Evolutionary conservation across 768 basidiomycete genomes (phyloP).

Genomic region (Lentinus tigrinus): DNA sequence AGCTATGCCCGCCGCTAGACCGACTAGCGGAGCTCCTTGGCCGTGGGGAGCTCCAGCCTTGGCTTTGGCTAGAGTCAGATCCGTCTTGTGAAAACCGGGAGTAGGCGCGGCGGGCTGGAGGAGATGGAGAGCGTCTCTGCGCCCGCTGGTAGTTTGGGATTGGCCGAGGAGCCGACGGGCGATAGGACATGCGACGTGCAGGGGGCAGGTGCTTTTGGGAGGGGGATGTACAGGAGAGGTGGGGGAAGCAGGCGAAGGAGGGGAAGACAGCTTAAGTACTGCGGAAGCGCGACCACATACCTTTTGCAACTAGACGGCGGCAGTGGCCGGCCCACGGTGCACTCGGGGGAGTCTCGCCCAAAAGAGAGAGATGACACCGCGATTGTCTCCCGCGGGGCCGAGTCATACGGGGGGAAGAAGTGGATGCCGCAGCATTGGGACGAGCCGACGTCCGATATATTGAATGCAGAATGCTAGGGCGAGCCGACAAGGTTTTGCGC

Average conservation of each 20-base stretch:
- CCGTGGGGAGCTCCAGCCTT: neutral
- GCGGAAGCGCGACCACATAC: slow-evolving; percentile 5
- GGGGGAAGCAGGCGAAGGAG: neutral
- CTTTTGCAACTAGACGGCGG: neutral
- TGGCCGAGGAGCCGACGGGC: neutral
- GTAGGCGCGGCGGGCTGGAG: neutral
- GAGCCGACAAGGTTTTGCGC: neutral
- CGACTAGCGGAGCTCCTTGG: neutral
- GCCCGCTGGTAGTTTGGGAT: neutral
- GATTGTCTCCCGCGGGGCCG: slow-evolving; percentile 10
- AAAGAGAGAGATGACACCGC: neutral
- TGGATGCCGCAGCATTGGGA: slow-evolving; percentile 9
- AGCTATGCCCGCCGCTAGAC: slow-evolving; percentile 3
- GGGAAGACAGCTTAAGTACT: neutral
- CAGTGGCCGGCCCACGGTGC: neutral
- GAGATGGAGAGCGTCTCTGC: neutral
- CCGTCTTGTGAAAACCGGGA: neutral
- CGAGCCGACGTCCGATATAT: slow-evolving; percentile 12
- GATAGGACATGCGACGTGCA: neutral
- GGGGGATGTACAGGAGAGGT: neutral
- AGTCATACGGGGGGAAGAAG: neutral
- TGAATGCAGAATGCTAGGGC: neutral
- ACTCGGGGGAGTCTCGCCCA: neutral
- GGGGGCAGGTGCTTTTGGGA: neutral
- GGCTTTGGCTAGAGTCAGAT: neutral